Base-by-base conservation (phyloP, 768 basidiomycete genomes). In the Serendipita sp. region DNA sequence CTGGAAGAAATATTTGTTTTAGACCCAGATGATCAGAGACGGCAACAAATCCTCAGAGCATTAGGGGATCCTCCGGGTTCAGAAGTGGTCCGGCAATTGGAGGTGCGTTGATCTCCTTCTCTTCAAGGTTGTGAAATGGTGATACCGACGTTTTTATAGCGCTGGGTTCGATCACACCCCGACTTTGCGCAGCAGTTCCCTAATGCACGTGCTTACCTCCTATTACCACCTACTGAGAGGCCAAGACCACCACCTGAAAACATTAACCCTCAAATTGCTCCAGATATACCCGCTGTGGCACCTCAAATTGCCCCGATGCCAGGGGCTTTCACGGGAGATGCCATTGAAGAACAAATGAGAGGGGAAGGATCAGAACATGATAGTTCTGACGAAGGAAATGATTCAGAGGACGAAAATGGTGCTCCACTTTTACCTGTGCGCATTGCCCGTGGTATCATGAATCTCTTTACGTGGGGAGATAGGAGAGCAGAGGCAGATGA, bases 401-500 rank as follows among this genome's bases (percentile, higher is more conserved):
- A 11, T 13, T 66, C 67, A n/a, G 76, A 75, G 4, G 77, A 76
- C 0, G 78, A 75, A 0, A 76, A 79, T 0, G 77, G 68, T 3
- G 74, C 56, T 68, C 64, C 65, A 65, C 66, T 44, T 63, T 66
- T 7, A 64, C 65, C 56, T 4, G 35, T 60, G 10, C 56, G 56
- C 56, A 60, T 60, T 23, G 56, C 56, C n/a, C 56, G 56, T 28
- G 56, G 56, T 28, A n/a, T 60, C 28, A 36, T 60, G 28, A 32
- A 32, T n/a, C 23, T 60, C 28, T 51, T 51, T 32, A n/a, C 32
- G 32, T 60, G 56, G 56, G 56, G 56, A 72, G 88, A 89, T 23
- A 88, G 87, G 0, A 86, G 89, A 70, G 34, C 48, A 5, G 76
- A 75, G 44, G 84, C 85, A 41, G 78, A 79, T 11, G 75, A 75